phyloP scores from a whole-genome alignment of 2,329 filamentous ascomycete genomes.

The Emmonsiellopsis sp. region DNA sequence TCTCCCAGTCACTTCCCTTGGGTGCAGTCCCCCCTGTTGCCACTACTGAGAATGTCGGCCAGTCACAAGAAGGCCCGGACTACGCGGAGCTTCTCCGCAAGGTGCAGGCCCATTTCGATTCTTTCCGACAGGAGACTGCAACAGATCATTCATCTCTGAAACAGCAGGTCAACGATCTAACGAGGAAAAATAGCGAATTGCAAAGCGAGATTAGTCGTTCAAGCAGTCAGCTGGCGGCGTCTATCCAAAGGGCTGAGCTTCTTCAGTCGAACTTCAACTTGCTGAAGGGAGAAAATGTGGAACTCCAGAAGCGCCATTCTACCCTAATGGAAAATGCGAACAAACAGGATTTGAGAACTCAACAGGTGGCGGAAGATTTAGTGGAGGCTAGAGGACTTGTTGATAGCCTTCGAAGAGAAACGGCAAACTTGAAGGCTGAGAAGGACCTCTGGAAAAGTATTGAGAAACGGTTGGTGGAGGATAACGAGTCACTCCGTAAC shows the following conservation, averaged over 20 bases:
- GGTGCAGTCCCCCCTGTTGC: constrained; percentile 39
- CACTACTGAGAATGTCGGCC: constrained; percentile 35
- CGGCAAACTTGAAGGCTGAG: constrained; percentile 85
- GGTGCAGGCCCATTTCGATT: constrained; percentile 80
- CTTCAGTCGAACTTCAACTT: constrained; percentile 79
- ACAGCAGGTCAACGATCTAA: constrained; percentile 72
- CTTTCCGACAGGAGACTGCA: constrained; percentile 74
- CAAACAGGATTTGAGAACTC: constrained; percentile 80
- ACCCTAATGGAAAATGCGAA: constrained; percentile 70
- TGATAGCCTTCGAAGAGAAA: constrained; percentile 84
- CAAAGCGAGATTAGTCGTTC: constrained; percentile 73
- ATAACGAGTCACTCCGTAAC: constrained; percentile 74
- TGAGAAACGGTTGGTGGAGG: constrained; percentile 75
- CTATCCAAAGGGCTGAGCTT: constrained; percentile 78
- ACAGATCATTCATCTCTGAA: constrained; percentile 74
- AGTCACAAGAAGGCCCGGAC: constrained; percentile 53
- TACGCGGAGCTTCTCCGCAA: constrained; percentile 74
- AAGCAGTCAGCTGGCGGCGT: constrained; percentile 70
- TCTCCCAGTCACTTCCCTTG: constrained; percentile 62
- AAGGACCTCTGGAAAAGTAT: constrained; percentile 93
- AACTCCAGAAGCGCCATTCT: constrained; percentile 75
- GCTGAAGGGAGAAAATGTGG: constrained; percentile 72
- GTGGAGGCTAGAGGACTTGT: constrained; percentile 72
- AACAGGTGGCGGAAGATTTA: constrained; percentile 87
- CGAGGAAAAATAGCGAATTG: constrained; percentile 69